Evolutionary conservation across 805 yeast species (phyloP).

Genomic region (Pichia deserticola): DNA sequence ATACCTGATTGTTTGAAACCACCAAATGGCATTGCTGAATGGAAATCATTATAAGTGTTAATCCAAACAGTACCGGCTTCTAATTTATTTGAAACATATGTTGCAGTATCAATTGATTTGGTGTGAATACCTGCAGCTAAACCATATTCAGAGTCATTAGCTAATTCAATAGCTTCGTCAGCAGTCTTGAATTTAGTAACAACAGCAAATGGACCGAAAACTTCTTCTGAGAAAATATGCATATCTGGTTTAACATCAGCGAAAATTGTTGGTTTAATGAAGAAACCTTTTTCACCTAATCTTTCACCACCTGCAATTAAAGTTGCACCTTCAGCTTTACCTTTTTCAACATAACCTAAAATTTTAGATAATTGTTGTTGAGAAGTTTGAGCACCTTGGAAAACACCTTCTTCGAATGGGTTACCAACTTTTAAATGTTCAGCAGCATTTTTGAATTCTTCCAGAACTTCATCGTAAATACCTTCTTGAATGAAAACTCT

Average conservation of each 20-base stretch:
- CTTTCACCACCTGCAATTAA: slow-evolving; percentile 79
- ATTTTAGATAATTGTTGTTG: slow-evolving; percentile 59
- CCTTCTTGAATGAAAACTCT: slow-evolving; percentile 72
- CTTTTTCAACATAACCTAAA: slow-evolving; percentile 53
- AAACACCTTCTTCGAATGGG: slow-evolving; percentile 64
- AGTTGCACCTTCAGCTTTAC: slow-evolving; percentile 62
- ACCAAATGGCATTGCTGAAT: slow-evolving; percentile 62
- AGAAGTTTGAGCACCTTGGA: slow-evolving; percentile 74
- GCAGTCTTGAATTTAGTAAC: slow-evolving; percentile 62
- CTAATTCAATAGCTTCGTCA: slow-evolving; percentile 67
- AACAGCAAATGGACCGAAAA: slow-evolving; percentile 85
- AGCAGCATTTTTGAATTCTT: slow-evolving; percentile 43
- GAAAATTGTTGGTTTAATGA: slow-evolving; percentile 77
- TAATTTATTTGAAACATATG: slow-evolving; percentile 56
- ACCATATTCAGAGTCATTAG: slow-evolving; percentile 76
- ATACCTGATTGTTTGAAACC: slow-evolving; percentile 63
- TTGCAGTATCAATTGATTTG: slow-evolving; percentile 54
- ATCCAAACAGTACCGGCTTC: slow-evolving; percentile 81
- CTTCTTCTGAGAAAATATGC: slow-evolving; percentile 80
- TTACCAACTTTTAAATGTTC: slow-evolving; percentile 61
- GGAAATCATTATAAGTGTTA: slow-evolving; percentile 67
- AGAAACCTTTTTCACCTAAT: slow-evolving; percentile 62
- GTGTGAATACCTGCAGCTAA: slow-evolving; percentile 88
- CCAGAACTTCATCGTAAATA: slow-evolving; percentile 59
- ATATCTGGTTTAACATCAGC: slow-evolving; percentile 69